Conservation (phyloP, 768 basidiomycete genomes). For the Psilocybe sp. region DNA sequence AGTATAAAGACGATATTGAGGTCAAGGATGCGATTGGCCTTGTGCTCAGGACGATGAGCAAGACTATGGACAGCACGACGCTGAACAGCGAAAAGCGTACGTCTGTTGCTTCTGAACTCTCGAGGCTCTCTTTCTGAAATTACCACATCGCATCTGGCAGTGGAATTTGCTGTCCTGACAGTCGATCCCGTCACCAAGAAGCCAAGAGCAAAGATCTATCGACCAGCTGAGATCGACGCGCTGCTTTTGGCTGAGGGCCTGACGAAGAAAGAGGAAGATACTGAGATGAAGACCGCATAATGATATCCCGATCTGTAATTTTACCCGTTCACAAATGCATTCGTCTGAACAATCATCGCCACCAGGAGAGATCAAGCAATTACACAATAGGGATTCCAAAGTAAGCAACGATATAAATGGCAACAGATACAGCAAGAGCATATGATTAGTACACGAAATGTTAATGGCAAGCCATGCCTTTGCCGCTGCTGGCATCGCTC, state of each 20-base stretch:
- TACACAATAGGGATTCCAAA: no score
- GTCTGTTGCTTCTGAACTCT: conserved; percentile 25
- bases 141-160: conserved; percentile 35
- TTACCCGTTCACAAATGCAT: conserved; percentile 13
- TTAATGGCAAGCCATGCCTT: conserved; percentile 82
- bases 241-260: conserved; percentile 76
- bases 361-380: no score
- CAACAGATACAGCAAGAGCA: conserved; percentile 5
- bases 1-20: conserved; percentile 93
- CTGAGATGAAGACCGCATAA: conserved; percentile 67
- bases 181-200: conserved; percentile 73
- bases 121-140: not conserved
- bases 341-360: not conserved
- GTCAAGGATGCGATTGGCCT: conserved; percentile 92
- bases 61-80: conserved; percentile 99
- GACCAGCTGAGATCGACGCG: conserved; percentile 83
- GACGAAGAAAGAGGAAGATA: conserved; percentile 84
- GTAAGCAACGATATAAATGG: not conserved
- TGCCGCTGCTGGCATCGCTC: conserved; percentile 38
- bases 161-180: conserved; percentile 95
- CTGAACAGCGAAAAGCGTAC: conserved; percentile 93
- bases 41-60: conserved; percentile 94
- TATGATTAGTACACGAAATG: not conserved
- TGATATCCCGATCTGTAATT: conserved; percentile 21
- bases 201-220: conserved; percentile 90